These are phyloP conservation scores for Paraconiothyrium brasiliense DNA, from an alignment of 2,329 filamentous ascomycete species.

Conservation along the genomic window DNA sequence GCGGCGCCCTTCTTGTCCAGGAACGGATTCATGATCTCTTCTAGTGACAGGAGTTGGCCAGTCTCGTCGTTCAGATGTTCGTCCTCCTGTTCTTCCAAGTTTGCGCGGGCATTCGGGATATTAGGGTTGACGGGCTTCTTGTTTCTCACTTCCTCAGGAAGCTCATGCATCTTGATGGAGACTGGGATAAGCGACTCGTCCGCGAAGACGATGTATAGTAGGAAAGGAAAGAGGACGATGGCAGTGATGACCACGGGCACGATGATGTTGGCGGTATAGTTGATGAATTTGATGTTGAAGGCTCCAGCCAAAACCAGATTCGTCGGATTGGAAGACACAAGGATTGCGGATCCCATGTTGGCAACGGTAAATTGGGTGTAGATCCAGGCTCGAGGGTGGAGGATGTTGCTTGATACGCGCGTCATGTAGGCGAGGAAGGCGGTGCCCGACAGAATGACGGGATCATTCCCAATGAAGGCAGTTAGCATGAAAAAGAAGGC, in stretches of 20 bases:
- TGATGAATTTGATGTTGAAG: constrained; percentile 75
- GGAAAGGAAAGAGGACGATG: constrained; percentile 73
- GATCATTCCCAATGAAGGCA: constrained; percentile 77
- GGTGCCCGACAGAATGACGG: constrained; percentile 77
- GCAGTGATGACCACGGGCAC: constrained; percentile 75
- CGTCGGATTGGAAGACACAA: constrained; percentile 81
- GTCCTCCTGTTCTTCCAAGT: constrained; percentile 62
- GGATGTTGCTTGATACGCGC: constrained; percentile 75
- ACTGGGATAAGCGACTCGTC: constrained; percentile 70
- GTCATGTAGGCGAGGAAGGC: constrained; percentile 82
- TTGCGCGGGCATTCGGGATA: constrained; percentile 71
- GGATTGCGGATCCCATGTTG: constrained; percentile 77
- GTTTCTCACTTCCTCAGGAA: constrained; percentile 65
- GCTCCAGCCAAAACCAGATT: constrained; percentile 79
- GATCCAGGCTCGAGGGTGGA: constrained; percentile 77
- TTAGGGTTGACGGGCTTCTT: constrained; percentile 75
- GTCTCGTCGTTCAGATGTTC: constrained; percentile 58
- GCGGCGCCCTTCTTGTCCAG: constrained; percentile 72
- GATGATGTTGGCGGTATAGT: constrained; percentile 81
- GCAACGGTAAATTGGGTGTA: constrained; percentile 75
- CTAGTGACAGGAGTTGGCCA: constrained; percentile 64
- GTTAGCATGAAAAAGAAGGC: constrained; percentile 75
- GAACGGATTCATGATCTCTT: constrained; percentile 80
- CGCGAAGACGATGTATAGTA: constrained; percentile 75
- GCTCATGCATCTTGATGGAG: constrained; percentile 73